Percentiles rank a stretch among this genome's conserved stretches.
phyloP scores from a whole-genome alignment of 2,329 filamentous ascomycete genomes.

The Colletotrichum euphorbiae region DNA sequence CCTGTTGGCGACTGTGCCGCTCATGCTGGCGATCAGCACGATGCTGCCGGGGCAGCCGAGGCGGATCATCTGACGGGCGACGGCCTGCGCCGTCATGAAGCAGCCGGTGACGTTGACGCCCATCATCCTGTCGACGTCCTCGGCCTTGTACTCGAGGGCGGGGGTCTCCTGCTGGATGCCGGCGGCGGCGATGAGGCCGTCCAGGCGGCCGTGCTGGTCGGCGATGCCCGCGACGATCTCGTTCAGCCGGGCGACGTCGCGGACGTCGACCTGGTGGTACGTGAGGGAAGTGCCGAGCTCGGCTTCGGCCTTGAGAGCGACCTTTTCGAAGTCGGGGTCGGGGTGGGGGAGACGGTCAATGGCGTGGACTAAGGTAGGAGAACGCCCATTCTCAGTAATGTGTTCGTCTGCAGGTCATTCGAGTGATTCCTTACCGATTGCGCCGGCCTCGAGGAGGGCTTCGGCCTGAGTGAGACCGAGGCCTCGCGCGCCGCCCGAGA shows the following conservation, averaged over 20 bases:
- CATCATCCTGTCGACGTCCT: conserved; percentile 82
- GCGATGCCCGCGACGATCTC: conserved; percentile 76
- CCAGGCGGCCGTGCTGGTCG: conserved; percentile 75
- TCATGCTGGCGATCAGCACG: conserved; percentile 78
- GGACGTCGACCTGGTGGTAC: conserved; percentile 85
- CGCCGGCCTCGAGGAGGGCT: conserved; percentile 83
- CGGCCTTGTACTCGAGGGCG: conserved; percentile 82
- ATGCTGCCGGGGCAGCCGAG: conserved; percentile 70
- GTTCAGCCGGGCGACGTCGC: conserved; percentile 76
- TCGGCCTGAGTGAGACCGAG: conserved; percentile 83
- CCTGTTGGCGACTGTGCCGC: conserved; percentile 73
- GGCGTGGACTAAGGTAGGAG: too few relatives aligned
- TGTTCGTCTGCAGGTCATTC: too few relatives aligned
- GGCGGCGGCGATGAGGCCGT: conserved; percentile 79
- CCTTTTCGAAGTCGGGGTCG: conserved; percentile 69
- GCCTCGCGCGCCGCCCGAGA: conserved; percentile 82
- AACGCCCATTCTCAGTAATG: too few relatives aligned
- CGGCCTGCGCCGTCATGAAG: conserved; percentile 88
- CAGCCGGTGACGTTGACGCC: conserved; percentile 88
- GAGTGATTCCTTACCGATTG: conserved; percentile 65
- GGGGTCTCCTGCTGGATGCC: conserved; percentile 86
- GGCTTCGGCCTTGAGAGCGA: conserved; percentile 71
- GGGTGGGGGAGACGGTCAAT: conserved; percentile 69
- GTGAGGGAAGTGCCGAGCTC: conserved; percentile 76
- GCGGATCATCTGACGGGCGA: conserved; percentile 80